Evolutionary conservation across 495 filamentous ascomycete genomes (phyloP).

Genomic region (Xylona heveae): DNA sequence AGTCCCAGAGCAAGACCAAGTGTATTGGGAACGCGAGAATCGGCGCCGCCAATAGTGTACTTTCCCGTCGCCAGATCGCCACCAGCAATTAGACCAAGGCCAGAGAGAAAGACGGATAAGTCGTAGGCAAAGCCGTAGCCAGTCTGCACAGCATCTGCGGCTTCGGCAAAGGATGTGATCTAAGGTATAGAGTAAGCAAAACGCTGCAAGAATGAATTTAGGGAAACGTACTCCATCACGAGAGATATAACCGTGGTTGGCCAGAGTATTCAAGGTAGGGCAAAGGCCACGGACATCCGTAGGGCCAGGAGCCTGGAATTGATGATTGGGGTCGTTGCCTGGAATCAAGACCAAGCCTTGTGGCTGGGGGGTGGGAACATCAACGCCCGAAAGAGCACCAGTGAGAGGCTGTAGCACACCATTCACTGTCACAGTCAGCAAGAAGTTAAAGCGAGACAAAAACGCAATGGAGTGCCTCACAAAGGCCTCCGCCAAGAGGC

Average conservation of each 20-base stretch:
- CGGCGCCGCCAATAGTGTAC: constrained; percentile 9
- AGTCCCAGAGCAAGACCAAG: constrained; percentile 9
- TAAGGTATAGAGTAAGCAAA: constrained; percentile 1
- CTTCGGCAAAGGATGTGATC: constrained; percentile 11
- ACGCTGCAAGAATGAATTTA: no score
- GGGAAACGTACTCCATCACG: no score
- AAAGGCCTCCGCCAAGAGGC: constrained; percentile 7
- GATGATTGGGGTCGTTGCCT: constrained; percentile 7
- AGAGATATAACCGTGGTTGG: no score
- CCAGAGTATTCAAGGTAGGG: no score
- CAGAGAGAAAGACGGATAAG: constrained; percentile 9
- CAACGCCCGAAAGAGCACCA: constrained; percentile 5
- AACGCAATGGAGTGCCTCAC: neutral
- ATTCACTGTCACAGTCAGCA: constrained; percentile 5
- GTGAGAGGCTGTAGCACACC: constrained; percentile 8
- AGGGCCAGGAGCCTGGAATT: constrained; percentile 7
- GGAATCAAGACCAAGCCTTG: constrained; percentile 6
- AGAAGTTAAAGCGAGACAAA: neutral
- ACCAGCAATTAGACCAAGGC: constrained; percentile 10
- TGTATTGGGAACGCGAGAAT: constrained; percentile 10
- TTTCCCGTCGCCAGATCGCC: constrained; percentile 10
- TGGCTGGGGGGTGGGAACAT: constrained; percentile 7
- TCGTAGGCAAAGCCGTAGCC: constrained; percentile 9
- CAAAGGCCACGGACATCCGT: no score
- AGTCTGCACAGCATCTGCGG: constrained; percentile 10